Percentiles rank a stretch among this genome's conserved stretches.
phyloP scores from a whole-genome alignment of 495 filamentous ascomycete species.

The Daldinia childiae region DNA sequence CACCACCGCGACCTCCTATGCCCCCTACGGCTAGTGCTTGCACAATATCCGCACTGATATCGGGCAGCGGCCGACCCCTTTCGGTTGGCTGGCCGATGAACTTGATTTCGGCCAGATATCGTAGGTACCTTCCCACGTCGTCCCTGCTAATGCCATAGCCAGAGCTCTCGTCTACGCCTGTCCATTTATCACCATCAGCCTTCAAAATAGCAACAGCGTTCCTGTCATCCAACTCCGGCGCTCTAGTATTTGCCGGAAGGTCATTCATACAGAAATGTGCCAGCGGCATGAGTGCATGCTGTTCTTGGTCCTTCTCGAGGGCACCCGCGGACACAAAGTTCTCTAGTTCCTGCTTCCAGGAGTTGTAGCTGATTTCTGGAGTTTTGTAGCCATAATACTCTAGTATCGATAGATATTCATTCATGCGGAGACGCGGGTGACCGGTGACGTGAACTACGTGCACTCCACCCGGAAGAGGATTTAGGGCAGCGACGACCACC shows the following conservation, averaged over 20 bases:
- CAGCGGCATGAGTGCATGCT: constrained; percentile 83
- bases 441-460: constrained; percentile 73
- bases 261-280: constrained; percentile 85
- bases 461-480: constrained; percentile 64
- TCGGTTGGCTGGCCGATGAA: constrained; percentile 70
- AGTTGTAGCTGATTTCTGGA: constrained; percentile 71
- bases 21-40: constrained; percentile 60
- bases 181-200: constrained; percentile 67
- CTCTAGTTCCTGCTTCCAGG: constrained; percentile 64
- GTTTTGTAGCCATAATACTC: constrained; percentile 80
- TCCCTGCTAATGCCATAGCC: constrained; percentile 73
- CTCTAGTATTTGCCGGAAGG: constrained; percentile 78
- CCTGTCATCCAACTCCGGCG: constrained; percentile 80
- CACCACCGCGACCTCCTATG: constrained; percentile 60
- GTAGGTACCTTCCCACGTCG: constrained; percentile 75
- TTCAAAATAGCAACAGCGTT: constrained; percentile 73
- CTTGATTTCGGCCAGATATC: constrained; percentile 74
- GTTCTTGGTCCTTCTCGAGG: constrained; percentile 63
- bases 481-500: constrained; percentile 78
- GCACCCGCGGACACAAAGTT: constrained; percentile 67
- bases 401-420: constrained; percentile 76
- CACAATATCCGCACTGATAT: constrained; percentile 57
- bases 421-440: constrained; percentile 82
- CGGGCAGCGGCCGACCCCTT: constrained; percentile 60
- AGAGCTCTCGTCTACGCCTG: constrained; percentile 68